phyloP scores from a whole-genome alignment of 75 land plant species.

The Picea glauca region DNA sequence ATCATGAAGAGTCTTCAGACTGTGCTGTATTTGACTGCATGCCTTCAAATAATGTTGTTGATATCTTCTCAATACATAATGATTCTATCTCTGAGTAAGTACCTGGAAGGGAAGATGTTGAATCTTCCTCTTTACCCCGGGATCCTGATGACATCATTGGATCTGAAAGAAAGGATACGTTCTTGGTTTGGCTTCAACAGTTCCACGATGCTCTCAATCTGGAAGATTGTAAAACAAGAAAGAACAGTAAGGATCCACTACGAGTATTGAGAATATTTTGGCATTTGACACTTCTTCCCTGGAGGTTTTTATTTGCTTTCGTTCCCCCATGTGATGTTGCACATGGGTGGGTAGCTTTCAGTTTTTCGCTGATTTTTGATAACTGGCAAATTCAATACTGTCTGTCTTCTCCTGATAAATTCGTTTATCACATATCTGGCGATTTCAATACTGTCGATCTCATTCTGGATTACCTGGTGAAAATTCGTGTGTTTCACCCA shows the following conservation, averaged over 20 bases:
- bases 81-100: slow-evolving; percentile 2
- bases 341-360: slow-evolving; percentile 86
- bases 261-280: slow-evolving; percentile 31
- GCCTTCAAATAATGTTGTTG: slow-evolving; percentile 22
- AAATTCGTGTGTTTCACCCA: no score
- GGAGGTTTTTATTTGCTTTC: slow-evolving; percentile 78
- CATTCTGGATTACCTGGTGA: no score
- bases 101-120: not conserved
- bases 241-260: slow-evolving; percentile 11
- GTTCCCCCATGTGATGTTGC: slow-evolving; percentile 70
- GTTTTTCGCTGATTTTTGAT: slow-evolving; percentile 67
- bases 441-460: no score
- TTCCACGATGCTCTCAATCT: not conserved
- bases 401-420: no score
- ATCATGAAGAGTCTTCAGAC: slow-evolving; percentile 17
- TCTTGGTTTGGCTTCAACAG: not conserved
- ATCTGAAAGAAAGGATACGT: not conserved
- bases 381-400: slow-evolving; percentile 22
- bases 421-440: no score
- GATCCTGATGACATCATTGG: not conserved
- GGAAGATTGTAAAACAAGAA: slow-evolving; percentile 22
- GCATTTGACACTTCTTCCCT: slow-evolving; percentile 51
- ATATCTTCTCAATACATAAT: slow-evolving; percentile 47
- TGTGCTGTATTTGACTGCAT: slow-evolving; percentile 19
- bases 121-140: not conserved